Evolutionary conservation across 306 rosid species (phyloP), one percentile per base, ranked within the genome.

Genomic region (Dryas alaskensis): DNA sequence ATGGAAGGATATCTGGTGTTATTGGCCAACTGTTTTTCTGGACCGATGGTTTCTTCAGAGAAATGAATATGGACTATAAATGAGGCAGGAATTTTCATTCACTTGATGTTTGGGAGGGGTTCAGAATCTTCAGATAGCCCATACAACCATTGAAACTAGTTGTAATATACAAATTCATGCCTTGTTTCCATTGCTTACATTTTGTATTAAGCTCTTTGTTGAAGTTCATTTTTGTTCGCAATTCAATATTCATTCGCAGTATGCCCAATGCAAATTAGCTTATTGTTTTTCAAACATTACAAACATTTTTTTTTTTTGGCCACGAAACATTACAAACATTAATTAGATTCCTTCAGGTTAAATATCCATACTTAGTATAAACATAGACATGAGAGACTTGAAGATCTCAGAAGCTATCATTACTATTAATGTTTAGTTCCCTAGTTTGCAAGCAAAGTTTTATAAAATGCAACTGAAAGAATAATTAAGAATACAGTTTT

Each of bases 31-130:
- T 8, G 16, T 25, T 47, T 31, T 42, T 14, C 46, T 68, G 52
- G 10, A 61, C 72, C 44, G 62, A 79, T 50, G 80, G 75, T 55
- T 61, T 63, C 57, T 61, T 68, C 47, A 45, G 43, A 55, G 16
- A 17, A 61, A 22, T 17, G 63, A 61, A 42, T 51, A 7, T 14
- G 58, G 52, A 63, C 37, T 16, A 42, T 45, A 8, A 53, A 61
- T 1, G 44, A 17, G 66, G 63, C 49, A 61, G 43, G 12, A n/a
- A 7, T 4, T 52, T 52, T 55, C 44, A 17, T 13, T 16, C 58
- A n/a, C 14, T 44, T 53, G 19, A 46, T 45, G 61, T 53, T 62
- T 42, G 50, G 61, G 27, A 10, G 13, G 53, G 3, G 42, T 46
- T 69, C 43, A 22, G 22, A 22, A 22, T 22, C 22, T 22, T 22